Percentiles rank a stretch among this genome's conserved stretches.
These are phyloP conservation scores for Basipetospora sp. DNA, from an alignment of 2,329 filamentous ascomycete species.

Conservation along the genomic window DNA sequence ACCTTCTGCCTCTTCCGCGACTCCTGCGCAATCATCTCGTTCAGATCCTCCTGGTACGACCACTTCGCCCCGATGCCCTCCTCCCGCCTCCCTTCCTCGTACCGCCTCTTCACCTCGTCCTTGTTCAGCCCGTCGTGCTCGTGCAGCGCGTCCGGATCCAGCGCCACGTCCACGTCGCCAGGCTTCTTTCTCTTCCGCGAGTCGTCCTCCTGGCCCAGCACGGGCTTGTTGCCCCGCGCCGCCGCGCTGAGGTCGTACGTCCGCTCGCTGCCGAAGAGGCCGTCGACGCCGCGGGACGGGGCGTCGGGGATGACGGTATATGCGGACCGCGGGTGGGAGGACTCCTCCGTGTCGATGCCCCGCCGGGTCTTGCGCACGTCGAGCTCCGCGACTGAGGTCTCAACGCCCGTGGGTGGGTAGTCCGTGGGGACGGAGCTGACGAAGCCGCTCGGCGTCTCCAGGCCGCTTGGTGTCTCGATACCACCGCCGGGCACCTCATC, in stretches of 20 bases:
- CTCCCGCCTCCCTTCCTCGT: constrained; percentile 55
- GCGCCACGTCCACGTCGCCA: constrained; percentile 82
- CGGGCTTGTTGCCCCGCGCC: constrained; percentile 39
- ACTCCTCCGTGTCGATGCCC: constrained; percentile 78
- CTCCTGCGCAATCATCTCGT: constrained; percentile 90
- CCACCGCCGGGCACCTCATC: constrained; percentile 49
- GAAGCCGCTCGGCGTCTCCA: constrained; percentile 70
- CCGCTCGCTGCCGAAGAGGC: constrained; percentile 92
- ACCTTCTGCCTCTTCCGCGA: constrained; percentile 79
- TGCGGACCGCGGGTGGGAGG: constrained; percentile 57
- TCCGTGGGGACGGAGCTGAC: constrained; percentile 70
- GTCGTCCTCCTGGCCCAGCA: constrained; percentile 69
- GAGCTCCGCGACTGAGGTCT: constrained; percentile 70
- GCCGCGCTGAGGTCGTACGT: constrained; percentile 65
- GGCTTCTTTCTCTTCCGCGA: constrained; percentile 82
- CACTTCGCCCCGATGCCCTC: constrained; percentile 55
- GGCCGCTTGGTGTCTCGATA: constrained; percentile 57
- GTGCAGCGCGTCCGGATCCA: constrained; percentile 70
- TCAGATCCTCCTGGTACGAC: constrained; percentile 73
- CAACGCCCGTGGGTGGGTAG: constrained; percentile 50
- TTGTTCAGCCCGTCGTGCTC: constrained; percentile 66
- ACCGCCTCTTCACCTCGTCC: constrained; percentile 66
- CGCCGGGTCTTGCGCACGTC: constrained; percentile 72
- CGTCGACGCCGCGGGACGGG: constrained; percentile 54
- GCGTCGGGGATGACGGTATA: constrained; percentile 77